Percentiles rank a stretch among this genome's conserved stretches.
Evolutionary conservation across 2,329 filamentous ascomycete genomes (phyloP).

Genomic region (Ceratocystis harringtonii): DNA sequence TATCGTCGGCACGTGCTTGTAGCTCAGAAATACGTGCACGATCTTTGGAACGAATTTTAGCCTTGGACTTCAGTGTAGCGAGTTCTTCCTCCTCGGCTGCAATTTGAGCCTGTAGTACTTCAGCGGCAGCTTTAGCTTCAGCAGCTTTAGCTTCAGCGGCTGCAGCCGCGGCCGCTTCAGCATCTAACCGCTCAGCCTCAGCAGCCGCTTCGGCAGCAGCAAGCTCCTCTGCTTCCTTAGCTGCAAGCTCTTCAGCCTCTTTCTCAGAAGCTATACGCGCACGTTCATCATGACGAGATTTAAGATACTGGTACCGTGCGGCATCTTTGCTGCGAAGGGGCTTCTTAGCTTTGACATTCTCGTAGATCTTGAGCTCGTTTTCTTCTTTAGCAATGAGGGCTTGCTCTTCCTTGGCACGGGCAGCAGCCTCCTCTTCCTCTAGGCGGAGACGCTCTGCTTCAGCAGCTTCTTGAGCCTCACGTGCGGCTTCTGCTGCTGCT

Average conservation of each 20-base stretch:
- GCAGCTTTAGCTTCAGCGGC: not conserved
- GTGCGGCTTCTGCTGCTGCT: slow-evolving; percentile 16
- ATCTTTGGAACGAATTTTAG: slow-evolving; percentile 7
- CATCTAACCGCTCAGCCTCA: slow-evolving; percentile 9
- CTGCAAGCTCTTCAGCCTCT: slow-evolving; percentile 22
- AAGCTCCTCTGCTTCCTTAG: slow-evolving; percentile 24
- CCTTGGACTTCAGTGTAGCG: slow-evolving; percentile 3
- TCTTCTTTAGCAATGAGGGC: slow-evolving; percentile 11
- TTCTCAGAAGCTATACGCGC: slow-evolving; percentile 11
- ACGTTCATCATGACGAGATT: slow-evolving; percentile 14
- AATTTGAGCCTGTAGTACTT: not conserved
- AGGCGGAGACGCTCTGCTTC: slow-evolving; percentile 14
- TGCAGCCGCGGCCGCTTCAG: not conserved
- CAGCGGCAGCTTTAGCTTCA: not conserved
- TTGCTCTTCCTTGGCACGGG: slow-evolving; percentile 4
- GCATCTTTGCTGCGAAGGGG: not conserved
- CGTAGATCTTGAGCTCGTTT: slow-evolving; percentile 11
- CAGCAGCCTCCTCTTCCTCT: slow-evolving; percentile 8
- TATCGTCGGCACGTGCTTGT: slow-evolving; percentile 5
- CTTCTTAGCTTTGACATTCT: not conserved
- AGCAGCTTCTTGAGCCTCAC: slow-evolving; percentile 21
- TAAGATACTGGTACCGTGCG: slow-evolving; percentile 10
- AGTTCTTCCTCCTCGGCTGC: slow-evolving; percentile 11
- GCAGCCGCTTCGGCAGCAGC: slow-evolving; percentile 21
- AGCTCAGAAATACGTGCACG: slow-evolving; percentile 8